Conservation (phyloP, 441 rosid genomes). For the Theobroma grandiflorum region DNA sequence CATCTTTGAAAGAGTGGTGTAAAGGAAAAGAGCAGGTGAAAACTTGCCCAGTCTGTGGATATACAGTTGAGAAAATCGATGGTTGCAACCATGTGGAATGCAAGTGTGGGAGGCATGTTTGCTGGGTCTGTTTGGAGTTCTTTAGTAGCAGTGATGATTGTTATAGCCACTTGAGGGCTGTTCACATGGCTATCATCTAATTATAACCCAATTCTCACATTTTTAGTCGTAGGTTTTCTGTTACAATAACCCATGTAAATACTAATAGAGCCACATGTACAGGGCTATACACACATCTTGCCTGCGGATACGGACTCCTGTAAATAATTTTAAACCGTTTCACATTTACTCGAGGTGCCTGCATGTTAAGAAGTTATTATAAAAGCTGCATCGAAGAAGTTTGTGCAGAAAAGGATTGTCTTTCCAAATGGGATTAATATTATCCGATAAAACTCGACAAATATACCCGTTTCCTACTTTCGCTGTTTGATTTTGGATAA, state of each 20-base stretch:
- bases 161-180: conserved; percentile 62
- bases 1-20: conserved; percentile 81
- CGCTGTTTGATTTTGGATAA: background rate
- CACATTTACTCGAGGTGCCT: background rate
- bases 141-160: conserved; percentile 60
- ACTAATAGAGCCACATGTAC: background rate
- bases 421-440: background rate
- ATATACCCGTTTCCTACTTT: background rate
- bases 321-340: background rate
- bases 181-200: conserved; percentile 51
- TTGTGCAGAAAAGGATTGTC: background rate
- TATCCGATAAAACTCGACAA: background rate
- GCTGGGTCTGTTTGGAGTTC: conserved; percentile 76
- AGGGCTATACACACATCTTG: background rate
- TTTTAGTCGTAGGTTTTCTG: background rate
- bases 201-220: background rate
- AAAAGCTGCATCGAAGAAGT: background rate
- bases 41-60: conserved; percentile 72
- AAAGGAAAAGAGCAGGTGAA: conserved; percentile 73
- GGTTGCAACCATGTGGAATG: conserved; percentile 92
- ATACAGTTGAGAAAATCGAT: conserved; percentile 77
- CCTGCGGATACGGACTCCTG: background rate
- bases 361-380: background rate
- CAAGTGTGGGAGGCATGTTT: conserved; percentile 78
- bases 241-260: conserved; percentile 10